phyloP scores from a whole-genome alignment of 257 asterid species.

The Nicotiana tabacum region DNA sequence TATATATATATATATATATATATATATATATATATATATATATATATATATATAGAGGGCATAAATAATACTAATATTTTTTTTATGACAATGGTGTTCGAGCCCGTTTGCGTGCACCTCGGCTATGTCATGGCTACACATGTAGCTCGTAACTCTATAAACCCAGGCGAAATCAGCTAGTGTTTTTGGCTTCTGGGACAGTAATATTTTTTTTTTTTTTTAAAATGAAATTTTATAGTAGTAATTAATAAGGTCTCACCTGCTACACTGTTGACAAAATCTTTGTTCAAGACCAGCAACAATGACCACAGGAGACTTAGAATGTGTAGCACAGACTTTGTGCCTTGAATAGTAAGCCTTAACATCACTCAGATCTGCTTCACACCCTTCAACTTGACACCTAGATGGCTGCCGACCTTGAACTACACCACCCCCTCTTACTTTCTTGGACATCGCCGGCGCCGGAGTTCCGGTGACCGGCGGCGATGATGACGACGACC shows the following conservation, averaged over 20 bases:
- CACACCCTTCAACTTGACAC: slow-evolving; percentile 94
- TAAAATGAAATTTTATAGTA: too few species aligned
- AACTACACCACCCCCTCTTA: slow-evolving; percentile 41
- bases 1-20: background rate
- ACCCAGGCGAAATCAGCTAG: too few species aligned
- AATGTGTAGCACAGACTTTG: slow-evolving; percentile 80
- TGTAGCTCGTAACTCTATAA: too few species aligned
- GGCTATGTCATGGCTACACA: too few species aligned
- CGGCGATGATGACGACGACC: slow-evolving; percentile 1
- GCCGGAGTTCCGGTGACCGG: slow-evolving; percentile 25
- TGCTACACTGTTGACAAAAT: slow-evolving; percentile 99
- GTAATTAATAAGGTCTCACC: slow-evolving; percentile 20
- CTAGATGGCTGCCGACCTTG: slow-evolving; percentile 61
- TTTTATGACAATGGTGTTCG: too few species aligned
- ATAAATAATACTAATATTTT: too few species aligned
- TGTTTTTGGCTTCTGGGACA: too few species aligned
- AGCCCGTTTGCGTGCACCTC: too few species aligned
- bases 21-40: too few species aligned
- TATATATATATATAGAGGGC: too few species aligned
- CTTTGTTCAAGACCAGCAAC: slow-evolving; percentile 87
- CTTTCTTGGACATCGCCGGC: slow-evolving; percentile 57
- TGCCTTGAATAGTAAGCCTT: slow-evolving; percentile 93
- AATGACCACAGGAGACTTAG: slow-evolving; percentile 68
- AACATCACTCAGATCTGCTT: slow-evolving; percentile 84
- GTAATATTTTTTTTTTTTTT: too few species aligned